Base-by-base conservation (phyloP, 1,139 yeast species). In the Entelexis paramagnoliae region DNA sequence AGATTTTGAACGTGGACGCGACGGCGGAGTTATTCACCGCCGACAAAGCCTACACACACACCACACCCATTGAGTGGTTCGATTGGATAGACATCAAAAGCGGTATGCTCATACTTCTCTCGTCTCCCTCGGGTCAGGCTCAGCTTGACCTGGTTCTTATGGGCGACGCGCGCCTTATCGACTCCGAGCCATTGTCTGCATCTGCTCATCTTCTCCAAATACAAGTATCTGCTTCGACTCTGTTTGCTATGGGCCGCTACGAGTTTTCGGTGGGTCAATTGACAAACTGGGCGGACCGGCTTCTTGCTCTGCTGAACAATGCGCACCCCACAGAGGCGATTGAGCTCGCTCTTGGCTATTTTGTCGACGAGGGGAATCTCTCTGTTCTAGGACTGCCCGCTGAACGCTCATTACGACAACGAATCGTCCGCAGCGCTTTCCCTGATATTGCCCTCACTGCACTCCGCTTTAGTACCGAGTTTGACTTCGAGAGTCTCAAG, bases 261-360 rank as follows among this genome's bases (percentile, higher is more conserved):
- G 79, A 73, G 51, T 61, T 80, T 34, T 68, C 68, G 6, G 71
- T 80, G 14, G 93, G 89, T 0, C 69, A 79, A 16, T 66, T 80
- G 14, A 71, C 80, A 5, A 80, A 77, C 59, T 86, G 95, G 95
- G 87, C 88, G 0, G 93, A 84, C 60, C 69, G 76, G 22, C 63
- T 81, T 16, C 68, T 73, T 52, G 73, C 69, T 14, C 64, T 78
- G 14, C 68, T 85, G 56, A 69, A 76, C 10, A 59, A 65, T 6
- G 77, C 76, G 0, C 34, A 50, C 34, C 82, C 80, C 53, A 66
- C 75, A 13, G 68, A 67, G 2, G 91, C 93, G 0, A 70, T 85
- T 28, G 66, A 70, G 5, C 67, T 75, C 11, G 82, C 84, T 0
- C 71, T 76, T 47, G 67, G 68, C 14, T 83, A 76, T 62, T 85